Evolutionary conservation across 805 yeast genomes (phyloP), one percentile per base, ranked within the genome.

Genomic region (Kodamaea leandrae): DNA sequence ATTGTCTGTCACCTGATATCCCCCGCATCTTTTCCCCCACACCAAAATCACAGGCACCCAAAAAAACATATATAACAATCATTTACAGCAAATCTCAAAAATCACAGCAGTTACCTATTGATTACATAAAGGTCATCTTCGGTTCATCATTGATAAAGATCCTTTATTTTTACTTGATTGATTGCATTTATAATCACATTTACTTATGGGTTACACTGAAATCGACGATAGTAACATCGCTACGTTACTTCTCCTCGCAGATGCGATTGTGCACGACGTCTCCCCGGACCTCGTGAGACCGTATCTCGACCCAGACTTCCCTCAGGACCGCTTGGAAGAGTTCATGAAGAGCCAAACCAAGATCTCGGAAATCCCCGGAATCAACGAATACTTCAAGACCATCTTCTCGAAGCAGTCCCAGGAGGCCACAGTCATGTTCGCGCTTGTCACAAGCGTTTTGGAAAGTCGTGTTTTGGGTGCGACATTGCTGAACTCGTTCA

Each of bases 191-290:
- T n/a, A n/a, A n/a, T n/a, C n/a, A n/a, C n/a, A n/a, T n/a, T n/a
- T n/a, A n/a, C n/a, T n/a, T 28, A 40, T 40, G 43, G 43, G 43
- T 17, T 36, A 26, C 20, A 19, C 32, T 14, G 16, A n/a, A 23
- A 15, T 40, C 24, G 43, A 45, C 23, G 59, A 53, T 30, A 17
- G 42, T 10, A 63, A 64, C 35, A 32, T 64, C 30, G 66, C 58
- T 6, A 49, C 57, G 10, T 50, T 66, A 23, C 41, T 58, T 16
- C 47, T 53, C 10, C 44, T 67, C 28, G 53, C 65, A 4, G 75
- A 69, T 50, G 70, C 63, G 4, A 37, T 66, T 13, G 39, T 66
- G 40, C 66, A 60, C 40, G 67, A 63, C 18, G 53, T 63, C 1
- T 44, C 58, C 3, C 59, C 65, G 3, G 62, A 59, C 1, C 40